Evolutionary conservation across 2,329 filamentous ascomycete species (phyloP).

Genomic region (Aureobasidium sp.): DNA sequence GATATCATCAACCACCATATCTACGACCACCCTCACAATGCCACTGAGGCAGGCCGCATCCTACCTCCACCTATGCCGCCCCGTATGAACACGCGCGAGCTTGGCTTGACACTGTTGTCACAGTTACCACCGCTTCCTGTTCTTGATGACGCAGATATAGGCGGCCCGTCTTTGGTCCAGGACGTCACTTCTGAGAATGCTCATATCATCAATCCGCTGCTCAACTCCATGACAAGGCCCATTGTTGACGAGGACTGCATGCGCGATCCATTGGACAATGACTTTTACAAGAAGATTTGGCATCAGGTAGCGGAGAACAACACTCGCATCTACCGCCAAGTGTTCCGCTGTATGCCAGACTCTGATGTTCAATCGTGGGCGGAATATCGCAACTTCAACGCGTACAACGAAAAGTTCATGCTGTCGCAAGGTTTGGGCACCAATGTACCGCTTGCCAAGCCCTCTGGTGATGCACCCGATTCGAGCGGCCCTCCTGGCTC

Average conservation of each 20-base stretch:
- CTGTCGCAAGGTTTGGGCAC: constrained; percentile 52
- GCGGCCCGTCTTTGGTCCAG: constrained; percentile 58
- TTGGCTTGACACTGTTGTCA: constrained; percentile 61
- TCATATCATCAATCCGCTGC: constrained; percentile 40
- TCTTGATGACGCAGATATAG: constrained; percentile 74
- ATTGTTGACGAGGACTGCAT: constrained; percentile 85
- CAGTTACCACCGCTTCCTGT: constrained; percentile 64
- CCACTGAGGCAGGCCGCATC: constrained; percentile 16
- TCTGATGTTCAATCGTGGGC: constrained; percentile 90
- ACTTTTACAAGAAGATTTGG: constrained; percentile 87
- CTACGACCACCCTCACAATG: background rate
- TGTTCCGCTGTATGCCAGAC: constrained; percentile 96
- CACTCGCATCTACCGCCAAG: constrained; percentile 84
- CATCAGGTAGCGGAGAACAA: constrained; percentile 84
- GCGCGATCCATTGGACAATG: constrained; percentile 74
- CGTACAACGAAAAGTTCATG: constrained; percentile 71
- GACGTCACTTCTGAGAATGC: constrained; percentile 47
- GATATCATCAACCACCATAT: background rate
- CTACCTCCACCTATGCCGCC: constrained; percentile 55
- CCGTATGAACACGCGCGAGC: constrained; percentile 57
- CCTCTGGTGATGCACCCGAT: constrained; percentile 41
- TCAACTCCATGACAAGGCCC: constrained; percentile 64
- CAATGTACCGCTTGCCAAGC: constrained; percentile 42
- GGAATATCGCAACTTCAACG: constrained; percentile 77
- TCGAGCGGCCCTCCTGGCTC: constrained; percentile 44